Conservation (phyloP, 2,329 filamentous ascomycete genomes). For the Thielaviopsis populi region DNA sequence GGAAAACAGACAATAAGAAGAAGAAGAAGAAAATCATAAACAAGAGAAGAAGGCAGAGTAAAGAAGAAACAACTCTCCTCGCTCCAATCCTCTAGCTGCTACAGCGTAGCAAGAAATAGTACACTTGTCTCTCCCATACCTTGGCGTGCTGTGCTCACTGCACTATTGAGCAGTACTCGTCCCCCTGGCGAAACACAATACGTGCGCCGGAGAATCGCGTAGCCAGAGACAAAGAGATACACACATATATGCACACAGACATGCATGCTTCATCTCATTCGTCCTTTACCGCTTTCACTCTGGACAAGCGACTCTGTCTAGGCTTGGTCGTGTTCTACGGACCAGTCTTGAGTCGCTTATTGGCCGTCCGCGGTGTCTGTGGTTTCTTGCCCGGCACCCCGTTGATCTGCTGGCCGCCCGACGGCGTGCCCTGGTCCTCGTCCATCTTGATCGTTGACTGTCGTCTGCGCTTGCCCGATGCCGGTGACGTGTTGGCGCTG, state of each 20-base stretch:
- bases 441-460: constrained; percentile 43
- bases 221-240: too few species aligned
- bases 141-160: not conserved
- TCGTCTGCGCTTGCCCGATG: constrained; percentile 43
- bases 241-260: too few species aligned
- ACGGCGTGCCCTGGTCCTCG: constrained; percentile 38
- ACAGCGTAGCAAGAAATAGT: not conserved
- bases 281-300: not conserved
- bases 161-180: not conserved
- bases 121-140: not conserved
- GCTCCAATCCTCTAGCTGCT: not conserved
- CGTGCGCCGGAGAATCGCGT: too few species aligned
- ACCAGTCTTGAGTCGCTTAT: constrained; percentile 16
- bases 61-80: not conserved
- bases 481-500: constrained; percentile 51
- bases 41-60: not conserved
- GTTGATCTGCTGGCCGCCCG: constrained; percentile 33
- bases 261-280: not conserved
- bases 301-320: not conserved
- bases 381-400: constrained; percentile 41
- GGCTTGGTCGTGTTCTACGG: not conserved
- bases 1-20: not conserved
- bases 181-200: too few species aligned
- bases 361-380: constrained; percentile 38
- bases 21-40: not conserved